These are phyloP conservation scores for Periconia sp. DNA, from an alignment of 2,329 filamentous ascomycete species.

Conservation along the genomic window DNA sequence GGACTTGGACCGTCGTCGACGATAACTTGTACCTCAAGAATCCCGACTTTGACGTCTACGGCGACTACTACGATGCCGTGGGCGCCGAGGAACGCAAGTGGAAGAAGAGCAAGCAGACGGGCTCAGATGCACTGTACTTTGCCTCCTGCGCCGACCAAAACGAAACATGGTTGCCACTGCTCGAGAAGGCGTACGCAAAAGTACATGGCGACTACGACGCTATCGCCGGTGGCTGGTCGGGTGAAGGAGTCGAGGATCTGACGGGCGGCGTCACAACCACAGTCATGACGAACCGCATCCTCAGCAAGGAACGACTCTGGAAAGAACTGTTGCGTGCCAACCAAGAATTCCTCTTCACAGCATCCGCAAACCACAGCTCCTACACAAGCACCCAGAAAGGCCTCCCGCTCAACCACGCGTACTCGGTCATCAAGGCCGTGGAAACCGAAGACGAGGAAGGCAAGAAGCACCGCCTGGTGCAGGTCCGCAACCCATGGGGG, in stretches of 20 bases:
- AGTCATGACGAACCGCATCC: conserved; percentile 66
- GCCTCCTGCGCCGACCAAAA: conserved; percentile 73
- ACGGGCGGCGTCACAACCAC: conserved; percentile 71
- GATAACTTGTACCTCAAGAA: conserved; percentile 83
- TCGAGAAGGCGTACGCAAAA: conserved; percentile 84
- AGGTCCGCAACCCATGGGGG: conserved; percentile 79
- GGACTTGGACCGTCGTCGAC: conserved; percentile 88
- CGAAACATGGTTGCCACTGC: conserved; percentile 78
- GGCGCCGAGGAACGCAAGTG: conserved; percentile 61
- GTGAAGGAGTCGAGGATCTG: conserved; percentile 58
- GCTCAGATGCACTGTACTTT: conserved; percentile 76
- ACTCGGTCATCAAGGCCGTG: conserved; percentile 59
- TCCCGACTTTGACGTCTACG: conserved; percentile 60
- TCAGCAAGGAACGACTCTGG: conserved; percentile 82
- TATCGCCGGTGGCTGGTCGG: conserved; percentile 67
- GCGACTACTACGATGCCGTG: conserved; percentile 64
- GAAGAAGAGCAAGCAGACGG: conserved; percentile 69
- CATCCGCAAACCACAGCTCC: conserved; percentile 49
- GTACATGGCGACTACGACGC: conserved; percentile 77
- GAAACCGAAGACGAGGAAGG: conserved; percentile 52
- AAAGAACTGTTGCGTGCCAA: conserved; percentile 75
- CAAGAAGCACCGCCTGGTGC: conserved; percentile 56
- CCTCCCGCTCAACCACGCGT: conserved; percentile 52
- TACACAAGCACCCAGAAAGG: conserved; percentile 56
- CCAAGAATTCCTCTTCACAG: conserved; percentile 74